phyloP scores from a whole-genome alignment of 2,329 filamentous ascomycete genomes.

The Paraconiothyrium sp. region DNA sequence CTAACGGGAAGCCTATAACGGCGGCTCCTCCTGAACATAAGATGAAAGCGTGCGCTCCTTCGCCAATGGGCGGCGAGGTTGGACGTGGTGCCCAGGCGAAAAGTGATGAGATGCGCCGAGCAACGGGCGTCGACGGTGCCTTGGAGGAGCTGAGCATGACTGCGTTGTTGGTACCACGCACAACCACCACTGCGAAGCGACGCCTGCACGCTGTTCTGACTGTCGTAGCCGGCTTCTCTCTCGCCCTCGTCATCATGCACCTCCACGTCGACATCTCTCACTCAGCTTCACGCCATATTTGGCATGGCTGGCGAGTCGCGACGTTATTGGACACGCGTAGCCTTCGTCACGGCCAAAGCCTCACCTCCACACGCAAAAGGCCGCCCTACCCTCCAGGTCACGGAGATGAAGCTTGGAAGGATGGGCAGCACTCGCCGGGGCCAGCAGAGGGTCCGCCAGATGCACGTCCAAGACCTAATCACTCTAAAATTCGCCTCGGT shows the following conservation, averaged over 20 bases:
- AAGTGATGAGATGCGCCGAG: constrained; percentile 7
- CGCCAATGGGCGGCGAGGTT: background rate
- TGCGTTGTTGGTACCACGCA: no score
- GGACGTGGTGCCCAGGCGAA: background rate
- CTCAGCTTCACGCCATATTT: background rate
- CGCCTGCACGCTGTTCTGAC: background rate
- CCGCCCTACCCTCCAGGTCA: background rate
- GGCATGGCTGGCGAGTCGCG: background rate
- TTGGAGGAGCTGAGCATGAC: background rate
- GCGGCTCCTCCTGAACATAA: background rate
- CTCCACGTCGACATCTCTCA: background rate
- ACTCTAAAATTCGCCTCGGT: constrained; percentile 10
- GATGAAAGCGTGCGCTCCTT: background rate
- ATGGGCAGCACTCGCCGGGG: constrained; percentile 1
- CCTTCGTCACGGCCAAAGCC: constrained; percentile 4
- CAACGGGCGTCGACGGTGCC: background rate
- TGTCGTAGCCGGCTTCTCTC: background rate
- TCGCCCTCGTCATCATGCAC: background rate
- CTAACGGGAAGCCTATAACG: constrained; percentile 3
- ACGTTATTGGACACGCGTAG: constrained; percentile 2
- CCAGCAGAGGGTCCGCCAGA: constrained; percentile 6
- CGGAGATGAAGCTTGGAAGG: constrained; percentile 5
- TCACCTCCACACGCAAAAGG: background rate
- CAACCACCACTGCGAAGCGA: no score
- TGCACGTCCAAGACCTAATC: constrained; percentile 7